Evolutionary conservation across 257 asterid species (phyloP).

Genomic region (Thymus quinquecostatus): DNA sequence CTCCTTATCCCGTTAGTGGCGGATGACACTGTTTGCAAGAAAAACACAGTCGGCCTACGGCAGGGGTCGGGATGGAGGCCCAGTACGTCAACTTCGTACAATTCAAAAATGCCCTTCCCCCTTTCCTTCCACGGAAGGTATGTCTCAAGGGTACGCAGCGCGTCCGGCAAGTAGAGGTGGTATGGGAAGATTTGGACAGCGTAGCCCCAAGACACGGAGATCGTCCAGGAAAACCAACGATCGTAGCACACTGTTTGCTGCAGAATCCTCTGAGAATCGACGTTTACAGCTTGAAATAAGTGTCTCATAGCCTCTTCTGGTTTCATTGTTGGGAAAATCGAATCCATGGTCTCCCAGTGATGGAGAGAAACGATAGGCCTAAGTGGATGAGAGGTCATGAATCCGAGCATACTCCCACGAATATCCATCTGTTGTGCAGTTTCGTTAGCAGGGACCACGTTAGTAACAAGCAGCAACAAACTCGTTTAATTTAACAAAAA

Average conservation of each 20-base stretch:
- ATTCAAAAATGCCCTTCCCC: slow-evolving; percentile 31
- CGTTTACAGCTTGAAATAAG: slow-evolving; percentile 47
- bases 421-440: slow-evolving; percentile 65
- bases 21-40: slow-evolving; percentile 43
- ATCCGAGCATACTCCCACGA: slow-evolving; percentile 68
- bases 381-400: slow-evolving; percentile 70
- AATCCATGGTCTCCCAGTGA: slow-evolving; percentile 53
- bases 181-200: slow-evolving; percentile 65
- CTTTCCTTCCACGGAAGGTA: slow-evolving; percentile 53
- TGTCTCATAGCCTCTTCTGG: slow-evolving; percentile 49
- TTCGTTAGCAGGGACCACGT: background rate
- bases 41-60: slow-evolving; percentile 57
- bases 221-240: slow-evolving; percentile 70
- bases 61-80: slow-evolving; percentile 57
- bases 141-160: slow-evolving; percentile 56
- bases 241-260: slow-evolving; percentile 86
- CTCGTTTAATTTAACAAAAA: background rate
- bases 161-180: slow-evolving; percentile 52
- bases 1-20: slow-evolving; percentile 40
- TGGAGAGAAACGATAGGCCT: slow-evolving; percentile 73
- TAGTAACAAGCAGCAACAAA: background rate
- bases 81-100: slow-evolving; percentile 41
- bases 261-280: slow-evolving; percentile 68
- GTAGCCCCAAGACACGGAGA: slow-evolving; percentile 88
- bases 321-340: slow-evolving; percentile 74